Evolutionary conservation across 495 filamentous ascomycete genomes (phyloP).

Genomic region (Pyronema domesticum): DNA sequence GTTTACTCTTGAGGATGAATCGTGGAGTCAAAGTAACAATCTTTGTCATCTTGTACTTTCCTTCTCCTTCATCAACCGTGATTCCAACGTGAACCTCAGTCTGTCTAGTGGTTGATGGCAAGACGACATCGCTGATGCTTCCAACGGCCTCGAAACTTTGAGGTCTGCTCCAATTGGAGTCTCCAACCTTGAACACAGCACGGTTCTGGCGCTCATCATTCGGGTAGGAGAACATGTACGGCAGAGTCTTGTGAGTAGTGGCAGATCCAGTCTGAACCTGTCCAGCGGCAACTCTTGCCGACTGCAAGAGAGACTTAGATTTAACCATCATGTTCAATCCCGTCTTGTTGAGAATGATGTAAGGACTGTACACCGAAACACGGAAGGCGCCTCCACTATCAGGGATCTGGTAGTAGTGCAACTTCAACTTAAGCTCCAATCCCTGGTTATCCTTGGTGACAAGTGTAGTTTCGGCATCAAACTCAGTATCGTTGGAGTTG

Average conservation of each 20-base stretch:
- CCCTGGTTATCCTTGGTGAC: constrained; percentile 67
- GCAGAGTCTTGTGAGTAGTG: constrained; percentile 46
- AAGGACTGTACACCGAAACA: constrained; percentile 80
- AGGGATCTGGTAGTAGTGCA: constrained; percentile 86
- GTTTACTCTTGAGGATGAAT: constrained; percentile 85
- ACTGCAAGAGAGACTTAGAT: constrained; percentile 70
- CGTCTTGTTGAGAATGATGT: constrained; percentile 88
- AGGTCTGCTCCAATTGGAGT: constrained; percentile 88
- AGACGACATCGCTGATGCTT: constrained; percentile 65
- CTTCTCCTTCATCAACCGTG: constrained; percentile 72
- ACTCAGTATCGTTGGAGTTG: constrained; percentile 76
- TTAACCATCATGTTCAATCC: constrained; percentile 76
- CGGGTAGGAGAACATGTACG: constrained; percentile 89
- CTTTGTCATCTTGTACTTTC: constrained; percentile 94
- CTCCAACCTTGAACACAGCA: constrained; percentile 64
- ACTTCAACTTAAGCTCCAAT: constrained; percentile 56
- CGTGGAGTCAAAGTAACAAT: constrained; percentile 84
- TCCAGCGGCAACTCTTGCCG: constrained; percentile 62
- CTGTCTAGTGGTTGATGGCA: constrained; percentile 45
- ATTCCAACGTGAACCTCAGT: constrained; percentile 82
- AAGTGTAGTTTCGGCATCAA: constrained; percentile 62
- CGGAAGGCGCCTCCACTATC: constrained; percentile 93
- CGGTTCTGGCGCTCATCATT: constrained; percentile 78
- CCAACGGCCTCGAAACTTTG: constrained; percentile 98
- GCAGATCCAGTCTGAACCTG: constrained; percentile 31